A percentile compares a stretch with the other conserved stretches of the same genome.
phyloP scores from a whole-genome alignment of 1,284 basidiomycete species.

The Bothia castanella region DNA sequence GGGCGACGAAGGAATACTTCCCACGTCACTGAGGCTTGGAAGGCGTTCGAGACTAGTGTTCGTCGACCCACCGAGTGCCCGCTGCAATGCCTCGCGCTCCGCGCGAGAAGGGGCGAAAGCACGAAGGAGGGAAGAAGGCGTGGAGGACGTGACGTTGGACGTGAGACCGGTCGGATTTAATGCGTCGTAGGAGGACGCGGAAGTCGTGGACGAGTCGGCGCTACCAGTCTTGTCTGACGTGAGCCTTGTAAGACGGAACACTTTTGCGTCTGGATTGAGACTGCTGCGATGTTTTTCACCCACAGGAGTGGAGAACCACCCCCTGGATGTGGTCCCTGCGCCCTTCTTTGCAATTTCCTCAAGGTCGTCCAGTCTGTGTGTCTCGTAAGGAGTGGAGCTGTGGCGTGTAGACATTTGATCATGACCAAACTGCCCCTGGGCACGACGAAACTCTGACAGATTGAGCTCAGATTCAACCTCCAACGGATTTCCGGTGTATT shows the following conservation, averaged over 20 bases:
- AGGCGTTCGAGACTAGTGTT: conserved; percentile 70
- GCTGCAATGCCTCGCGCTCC: conserved; percentile 73
- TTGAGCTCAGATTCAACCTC: conserved; percentile 29
- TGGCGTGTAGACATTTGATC: conserved; percentile 35
- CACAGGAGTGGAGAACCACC: conserved; percentile 48
- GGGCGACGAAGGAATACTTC: conserved; percentile 62
- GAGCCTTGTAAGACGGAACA: conserved; percentile 56
- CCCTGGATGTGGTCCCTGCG: conserved; percentile 31
- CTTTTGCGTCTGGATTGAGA: conserved; percentile 82
- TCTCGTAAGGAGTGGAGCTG: conserved; percentile 40
- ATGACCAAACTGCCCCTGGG: conserved; percentile 33
- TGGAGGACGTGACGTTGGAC: conserved; percentile 37
- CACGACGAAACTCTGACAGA: conserved; percentile 44
- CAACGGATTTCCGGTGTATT: conserved; percentile 24
- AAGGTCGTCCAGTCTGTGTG: conserved; percentile 11
- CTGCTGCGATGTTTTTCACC: conserved; percentile 53
- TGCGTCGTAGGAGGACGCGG: conserved; percentile 41
- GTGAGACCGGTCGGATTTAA: conserved; percentile 55
- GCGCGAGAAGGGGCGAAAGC: conserved; percentile 80
- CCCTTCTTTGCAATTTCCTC: conserved; percentile 14
- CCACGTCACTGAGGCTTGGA: conserved; percentile 67
- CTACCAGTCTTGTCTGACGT: conserved; percentile 22
- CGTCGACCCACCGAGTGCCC: conserved; percentile 61
- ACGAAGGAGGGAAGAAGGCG: conserved; percentile 55
- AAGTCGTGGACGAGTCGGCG: conserved; percentile 15